Percentiles rank a stretch among this genome's conserved stretches.
Evolutionary conservation across 2,329 filamentous ascomycete genomes (phyloP).

Genomic region (Claviceps sorghi): DNA sequence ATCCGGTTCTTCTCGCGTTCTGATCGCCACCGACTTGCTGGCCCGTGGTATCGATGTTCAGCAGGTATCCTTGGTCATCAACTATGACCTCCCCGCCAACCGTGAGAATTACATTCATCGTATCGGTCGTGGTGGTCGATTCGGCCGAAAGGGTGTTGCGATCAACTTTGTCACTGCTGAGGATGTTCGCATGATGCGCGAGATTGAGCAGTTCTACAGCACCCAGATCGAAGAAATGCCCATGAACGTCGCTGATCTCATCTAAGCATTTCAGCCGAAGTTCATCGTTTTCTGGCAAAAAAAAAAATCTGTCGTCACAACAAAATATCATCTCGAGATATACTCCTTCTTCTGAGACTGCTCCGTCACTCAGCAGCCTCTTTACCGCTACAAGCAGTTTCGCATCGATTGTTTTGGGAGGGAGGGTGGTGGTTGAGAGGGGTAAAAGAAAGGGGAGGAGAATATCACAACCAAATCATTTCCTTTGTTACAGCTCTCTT

Average conservation of each 20-base stretch:
- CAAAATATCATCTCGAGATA: background rate
- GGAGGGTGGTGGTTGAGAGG: background rate
- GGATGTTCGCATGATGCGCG: conserved; percentile 98
- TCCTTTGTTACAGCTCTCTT: conserved; percentile 20
- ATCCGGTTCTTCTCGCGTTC: conserved; percentile 91
- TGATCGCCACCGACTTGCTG: conserved; percentile 94
- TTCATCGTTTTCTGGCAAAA: background rate
- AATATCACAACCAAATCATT: conserved; percentile 17
- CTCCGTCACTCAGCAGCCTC: conserved; percentile 10
- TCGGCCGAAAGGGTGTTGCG: conserved; percentile 99
- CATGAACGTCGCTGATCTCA: conserved; percentile 74
- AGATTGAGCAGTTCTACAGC: conserved; percentile 99
- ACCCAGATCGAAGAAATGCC: conserved; percentile 99
- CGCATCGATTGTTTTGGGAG: conserved; percentile 9
- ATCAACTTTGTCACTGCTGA: conserved; percentile 99
- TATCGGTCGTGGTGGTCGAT: conserved; percentile 98
- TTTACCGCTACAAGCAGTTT: conserved; percentile 14
- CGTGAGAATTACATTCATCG: conserved; percentile 99
- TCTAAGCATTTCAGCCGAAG: conserved; percentile 32
- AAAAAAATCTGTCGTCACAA: conserved; percentile 10
- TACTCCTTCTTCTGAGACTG: conserved; percentile 11
- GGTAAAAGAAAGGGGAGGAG: background rate
- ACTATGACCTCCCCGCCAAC: conserved; percentile 98
- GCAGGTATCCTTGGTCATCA: conserved; percentile 98
- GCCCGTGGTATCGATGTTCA: conserved; percentile 99